Conservation (phyloP, 495 filamentous ascomycete species). For the Aspergillus sclerotioniger region DNA sequence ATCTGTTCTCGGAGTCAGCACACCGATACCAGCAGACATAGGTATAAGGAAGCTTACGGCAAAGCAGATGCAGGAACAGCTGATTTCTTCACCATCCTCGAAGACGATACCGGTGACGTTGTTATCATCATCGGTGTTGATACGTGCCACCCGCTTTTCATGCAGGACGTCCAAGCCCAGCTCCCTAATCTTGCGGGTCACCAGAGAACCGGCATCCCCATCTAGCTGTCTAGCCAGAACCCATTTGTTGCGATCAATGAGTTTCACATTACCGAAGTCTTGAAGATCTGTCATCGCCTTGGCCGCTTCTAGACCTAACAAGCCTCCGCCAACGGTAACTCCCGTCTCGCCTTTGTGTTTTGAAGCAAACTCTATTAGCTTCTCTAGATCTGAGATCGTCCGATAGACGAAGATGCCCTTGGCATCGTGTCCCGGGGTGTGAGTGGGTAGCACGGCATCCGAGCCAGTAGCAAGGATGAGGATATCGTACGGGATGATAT, state of each 20-base stretch:
- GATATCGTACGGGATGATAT: slow-evolving; percentile 77
- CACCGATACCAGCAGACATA: background rate
- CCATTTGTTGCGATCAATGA: slow-evolving; percentile 90
- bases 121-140: slow-evolving; percentile 66
- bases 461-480: slow-evolving; percentile 91
- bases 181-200: slow-evolving; percentile 76
- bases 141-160: slow-evolving; percentile 71
- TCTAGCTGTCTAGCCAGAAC: slow-evolving; percentile 86
- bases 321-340: slow-evolving; percentile 84
- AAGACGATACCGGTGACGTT: slow-evolving; percentile 74
- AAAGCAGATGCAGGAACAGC: slow-evolving; percentile 86
- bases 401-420: slow-evolving; percentile 94
- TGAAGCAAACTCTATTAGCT: slow-evolving; percentile 71
- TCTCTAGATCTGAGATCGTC: slow-evolving; percentile 81
- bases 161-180: slow-evolving; percentile 84
- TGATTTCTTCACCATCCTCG: slow-evolving; percentile 80
- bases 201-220: slow-evolving; percentile 76
- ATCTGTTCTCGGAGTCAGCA: slow-evolving; percentile 45
- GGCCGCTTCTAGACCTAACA: slow-evolving; percentile 89
- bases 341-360: slow-evolving; percentile 66
- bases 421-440: slow-evolving; percentile 82
- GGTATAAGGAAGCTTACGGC: slow-evolving; percentile 50
- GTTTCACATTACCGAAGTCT: slow-evolving; percentile 71
- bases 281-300: slow-evolving; percentile 92
- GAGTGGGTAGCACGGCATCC: slow-evolving; percentile 75